Conservation (phyloP, 345 rosid species). For the Eucalyptus sideroxylon region DNA sequence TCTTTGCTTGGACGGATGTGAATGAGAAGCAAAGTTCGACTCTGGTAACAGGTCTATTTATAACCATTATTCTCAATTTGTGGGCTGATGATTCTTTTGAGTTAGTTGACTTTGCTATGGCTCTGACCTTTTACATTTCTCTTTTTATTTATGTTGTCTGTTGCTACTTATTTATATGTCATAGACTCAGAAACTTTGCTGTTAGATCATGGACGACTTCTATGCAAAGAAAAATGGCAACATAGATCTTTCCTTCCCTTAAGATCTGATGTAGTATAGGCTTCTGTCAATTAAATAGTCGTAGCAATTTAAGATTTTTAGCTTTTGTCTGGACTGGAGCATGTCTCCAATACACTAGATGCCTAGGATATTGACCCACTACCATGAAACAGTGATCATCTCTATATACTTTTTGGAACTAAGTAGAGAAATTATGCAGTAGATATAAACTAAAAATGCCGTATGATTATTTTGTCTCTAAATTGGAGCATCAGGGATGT, state of each 20-base stretch:
- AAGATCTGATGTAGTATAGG: background rate
- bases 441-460: background rate
- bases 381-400: background rate
- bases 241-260: background rate
- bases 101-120: background rate
- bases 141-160: background rate
- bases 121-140: background rate
- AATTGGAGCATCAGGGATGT: background rate
- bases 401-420: background rate
- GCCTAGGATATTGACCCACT: background rate
- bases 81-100: background rate
- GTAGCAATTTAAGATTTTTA: background rate
- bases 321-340: background rate
- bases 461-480: background rate
- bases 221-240: background rate
- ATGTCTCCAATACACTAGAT: background rate
- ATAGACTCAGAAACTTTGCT: background rate
- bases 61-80: background rate
- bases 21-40: conserved; percentile 21
- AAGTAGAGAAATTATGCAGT: background rate
- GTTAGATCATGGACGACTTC: background rate
- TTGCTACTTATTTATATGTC: background rate
- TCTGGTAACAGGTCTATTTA: conserved; percentile 19
- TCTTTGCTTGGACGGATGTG: conserved; percentile 70
- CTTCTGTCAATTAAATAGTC: background rate